Base-by-base conservation (phyloP, 805 yeast genomes). In the Saccharomycopsis capsularis region DNA sequence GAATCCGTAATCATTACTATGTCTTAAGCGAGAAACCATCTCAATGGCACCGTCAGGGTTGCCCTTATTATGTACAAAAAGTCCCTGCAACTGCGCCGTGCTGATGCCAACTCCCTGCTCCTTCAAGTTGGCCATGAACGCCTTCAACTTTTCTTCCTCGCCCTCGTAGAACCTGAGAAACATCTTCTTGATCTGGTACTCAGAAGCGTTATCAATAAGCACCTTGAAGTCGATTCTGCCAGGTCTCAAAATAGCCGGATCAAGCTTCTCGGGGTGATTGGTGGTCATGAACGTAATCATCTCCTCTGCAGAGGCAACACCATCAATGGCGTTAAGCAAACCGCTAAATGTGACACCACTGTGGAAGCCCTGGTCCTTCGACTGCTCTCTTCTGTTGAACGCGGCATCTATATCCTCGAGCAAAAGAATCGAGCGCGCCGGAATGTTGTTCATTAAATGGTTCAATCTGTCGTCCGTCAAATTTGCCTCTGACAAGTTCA, bases 211-310 rank as follows among this genome's bases (percentile, higher is more conserved):
- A 56, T 85, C 93, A 36, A 93, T 77, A 59, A 82, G 69, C 19
- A 81, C 82, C 66, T 88, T 87, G 64, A 74, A 81, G 62, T 93
- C 99, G 29, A 93, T 82, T 65, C 99, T 75, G 2, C 99, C 99
- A 0, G 99, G 99, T 56, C 99, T 75, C 63, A 93, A 68, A 40
- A 93, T 74, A 0, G 99, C 99, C 1, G 96, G 88, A 60, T 93
- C 99, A 35, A 93, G 70, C 55, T 79, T 79, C 55, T 93, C 98
- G 0, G 97, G 96, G 61, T 93, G 99, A 65, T 93, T 93, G 19
- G 99, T 91, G 19, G 99, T 93, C 99, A 93, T 93, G 65, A 93
- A 93, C 0, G 97, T 91, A 30, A 93, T 74, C 41, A 96, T 84
- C 61, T 93, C 98, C 61, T 93, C 99, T 1, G 97, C 95, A 25